These are phyloP conservation scores for Butyriboletus loyo DNA, from an alignment of 768 basidiomycete genomes.

Conservation along the genomic window DNA sequence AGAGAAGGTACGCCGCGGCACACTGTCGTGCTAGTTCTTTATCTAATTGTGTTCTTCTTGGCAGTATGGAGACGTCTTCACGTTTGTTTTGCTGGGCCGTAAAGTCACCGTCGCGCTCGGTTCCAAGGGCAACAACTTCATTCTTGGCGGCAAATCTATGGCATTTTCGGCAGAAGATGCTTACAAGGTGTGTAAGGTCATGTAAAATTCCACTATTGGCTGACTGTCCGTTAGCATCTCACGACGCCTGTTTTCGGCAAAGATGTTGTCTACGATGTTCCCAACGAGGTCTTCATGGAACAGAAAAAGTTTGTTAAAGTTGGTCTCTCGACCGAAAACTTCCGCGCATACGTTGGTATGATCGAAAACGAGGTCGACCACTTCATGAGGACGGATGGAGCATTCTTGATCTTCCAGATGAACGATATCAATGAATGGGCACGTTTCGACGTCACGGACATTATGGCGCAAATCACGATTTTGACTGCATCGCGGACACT, in stretches of 20 bases:
- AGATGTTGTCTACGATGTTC: constrained; percentile 96
- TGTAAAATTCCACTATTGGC: neutral
- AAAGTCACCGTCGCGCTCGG: constrained; percentile 89
- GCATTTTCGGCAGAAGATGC: constrained; percentile 95
- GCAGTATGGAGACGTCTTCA: constrained; percentile 97
- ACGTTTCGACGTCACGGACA: constrained; percentile 66
- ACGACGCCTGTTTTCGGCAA: constrained; percentile 96
- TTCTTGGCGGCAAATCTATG: constrained; percentile 90
- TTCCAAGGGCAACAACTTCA: constrained; percentile 88
- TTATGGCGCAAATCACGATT: constrained; percentile 87
- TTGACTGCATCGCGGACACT: constrained; percentile 91
- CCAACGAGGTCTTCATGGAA: constrained; percentile 96
- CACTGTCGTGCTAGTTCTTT: neutral
- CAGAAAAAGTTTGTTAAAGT: constrained; percentile 99
- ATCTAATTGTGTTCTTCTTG: neutral
- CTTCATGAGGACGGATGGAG: constrained; percentile 63
- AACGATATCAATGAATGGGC: constrained; percentile 77
- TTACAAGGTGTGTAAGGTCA: constrained; percentile 62
- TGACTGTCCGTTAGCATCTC: constrained; percentile 54
- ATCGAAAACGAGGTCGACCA: constrained; percentile 73
- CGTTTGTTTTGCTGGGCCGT: constrained; percentile 87
- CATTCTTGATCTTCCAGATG: constrained; percentile 60
- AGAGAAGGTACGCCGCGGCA: constrained; percentile 60
- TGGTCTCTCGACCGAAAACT: constrained; percentile 88
- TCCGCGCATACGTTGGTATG: constrained; percentile 80